phyloP scores from a whole-genome alignment of 75 land plant genomes.

The Picea glauca region DNA sequence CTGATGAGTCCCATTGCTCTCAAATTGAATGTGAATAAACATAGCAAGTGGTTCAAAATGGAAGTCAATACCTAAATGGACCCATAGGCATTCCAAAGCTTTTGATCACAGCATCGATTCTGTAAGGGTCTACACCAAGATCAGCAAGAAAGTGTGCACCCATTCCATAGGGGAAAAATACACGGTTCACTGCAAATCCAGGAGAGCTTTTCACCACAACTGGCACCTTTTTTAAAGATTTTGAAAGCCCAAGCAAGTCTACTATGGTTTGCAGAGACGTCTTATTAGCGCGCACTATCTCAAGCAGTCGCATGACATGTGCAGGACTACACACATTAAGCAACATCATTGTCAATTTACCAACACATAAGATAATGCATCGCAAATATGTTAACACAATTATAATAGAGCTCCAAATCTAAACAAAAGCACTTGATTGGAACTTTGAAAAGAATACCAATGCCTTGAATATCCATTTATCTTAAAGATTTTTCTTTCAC shows the following conservation, averaged over 20 bases:
- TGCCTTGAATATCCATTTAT: neutral
- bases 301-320: constrained; percentile 45
- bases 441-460: neutral
- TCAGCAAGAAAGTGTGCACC: constrained; percentile 65
- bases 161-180: constrained; percentile 82
- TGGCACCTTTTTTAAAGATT: constrained; percentile 59
- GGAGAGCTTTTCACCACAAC: constrained; percentile 82
- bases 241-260: constrained; percentile 41
- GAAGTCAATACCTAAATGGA: constrained; percentile 65
- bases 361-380: neutral
- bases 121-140: constrained; percentile 63
- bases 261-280: constrained; percentile 40
- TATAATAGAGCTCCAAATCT: neutral
- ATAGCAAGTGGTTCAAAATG: neutral
- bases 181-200: constrained; percentile 87
- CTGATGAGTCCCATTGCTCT: neutral
- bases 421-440: neutral
- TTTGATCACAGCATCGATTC: constrained; percentile 57
- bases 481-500: neutral
- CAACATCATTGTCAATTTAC: neutral
- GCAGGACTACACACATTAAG: constrained; percentile 32
- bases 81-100: constrained; percentile 94
- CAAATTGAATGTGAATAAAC: neutral
- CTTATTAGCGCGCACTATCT: constrained; percentile 40
- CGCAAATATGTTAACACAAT: neutral